phyloP scores from a whole-genome alignment of 768 basidiomycete genomes.

The Amyloporia xantha region DNA sequence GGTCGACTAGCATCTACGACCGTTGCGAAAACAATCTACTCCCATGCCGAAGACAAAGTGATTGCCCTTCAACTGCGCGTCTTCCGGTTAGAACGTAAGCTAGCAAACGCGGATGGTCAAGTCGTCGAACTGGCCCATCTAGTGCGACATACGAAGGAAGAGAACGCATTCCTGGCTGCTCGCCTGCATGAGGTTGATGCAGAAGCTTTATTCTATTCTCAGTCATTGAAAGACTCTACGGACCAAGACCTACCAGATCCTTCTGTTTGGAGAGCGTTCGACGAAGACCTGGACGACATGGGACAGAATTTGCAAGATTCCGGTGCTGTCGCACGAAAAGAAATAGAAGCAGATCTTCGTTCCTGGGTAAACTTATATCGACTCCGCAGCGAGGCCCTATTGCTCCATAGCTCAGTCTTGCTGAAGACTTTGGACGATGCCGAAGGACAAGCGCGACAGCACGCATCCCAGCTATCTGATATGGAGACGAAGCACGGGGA shows the following conservation, averaged over 20 bases:
- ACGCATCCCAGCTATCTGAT: slow-evolving; percentile 32
- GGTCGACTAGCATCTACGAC: slow-evolving; percentile 25
- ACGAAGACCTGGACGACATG: not conserved
- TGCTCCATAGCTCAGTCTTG: slow-evolving; percentile 14
- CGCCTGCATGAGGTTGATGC: slow-evolving; percentile 18
- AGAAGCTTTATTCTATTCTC: slow-evolving; percentile 12
- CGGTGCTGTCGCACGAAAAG: not conserved
- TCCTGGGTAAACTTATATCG: slow-evolving; percentile 14
- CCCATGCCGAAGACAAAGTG: slow-evolving; percentile 23
- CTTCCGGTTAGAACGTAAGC: slow-evolving; percentile 57
- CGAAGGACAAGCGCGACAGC: slow-evolving; percentile 12
- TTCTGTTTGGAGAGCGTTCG: not conserved
- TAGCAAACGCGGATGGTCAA: slow-evolving; percentile 62
- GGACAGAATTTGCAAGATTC: not conserved
- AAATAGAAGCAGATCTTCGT: slow-evolving; percentile 4
- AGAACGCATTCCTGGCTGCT: slow-evolving; percentile 36
- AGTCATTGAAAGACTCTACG: not conserved
- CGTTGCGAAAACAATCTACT: slow-evolving; percentile 16
- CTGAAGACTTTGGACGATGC: slow-evolving; percentile 14
- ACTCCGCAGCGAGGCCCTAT: slow-evolving; percentile 16
- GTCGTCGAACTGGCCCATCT: slow-evolving; percentile 58
- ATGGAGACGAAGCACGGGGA: slow-evolving; percentile 36
- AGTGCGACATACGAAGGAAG: slow-evolving; percentile 49
- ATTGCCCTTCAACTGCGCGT: slow-evolving; percentile 36
- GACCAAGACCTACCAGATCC: not conserved